A percentile compares a stretch with the other conserved stretches of the same genome.
These are phyloP conservation scores for Aspergillus brasiliensis DNA, from an alignment of 2,329 filamentous ascomycete species.

Conservation along the genomic window DNA sequence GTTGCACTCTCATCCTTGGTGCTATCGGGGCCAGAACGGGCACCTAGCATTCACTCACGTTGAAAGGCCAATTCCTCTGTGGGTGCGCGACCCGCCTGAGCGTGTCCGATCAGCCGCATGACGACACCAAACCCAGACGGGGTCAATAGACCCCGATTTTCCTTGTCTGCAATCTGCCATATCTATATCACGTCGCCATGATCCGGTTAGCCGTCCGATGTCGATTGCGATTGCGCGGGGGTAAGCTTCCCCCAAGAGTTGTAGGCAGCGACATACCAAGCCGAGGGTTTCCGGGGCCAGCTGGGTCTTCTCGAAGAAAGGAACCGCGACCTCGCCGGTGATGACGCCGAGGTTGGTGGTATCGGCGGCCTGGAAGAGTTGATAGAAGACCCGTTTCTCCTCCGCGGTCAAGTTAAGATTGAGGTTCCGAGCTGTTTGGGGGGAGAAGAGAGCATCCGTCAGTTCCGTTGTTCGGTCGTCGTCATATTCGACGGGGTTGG, in stretches of 20 bases:
- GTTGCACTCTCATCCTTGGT: background rate
- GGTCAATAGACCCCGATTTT: constrained; percentile 92
- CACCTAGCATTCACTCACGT: constrained; percentile 49
- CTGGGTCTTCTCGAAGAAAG: constrained; percentile 96
- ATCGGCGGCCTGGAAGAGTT: constrained; percentile 91
- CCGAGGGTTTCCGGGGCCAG: constrained; percentile 83
- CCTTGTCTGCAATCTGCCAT: constrained; percentile 97
- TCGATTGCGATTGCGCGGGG: background rate
- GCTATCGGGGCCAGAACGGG: background rate
- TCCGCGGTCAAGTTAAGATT: constrained; percentile 85
- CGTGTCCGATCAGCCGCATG: constrained; percentile 90
- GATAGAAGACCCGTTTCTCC: constrained; percentile 91
- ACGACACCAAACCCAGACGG: constrained; percentile 92
- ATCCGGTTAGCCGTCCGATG: constrained; percentile 10
- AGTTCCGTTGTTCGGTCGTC: constrained; percentile 24
- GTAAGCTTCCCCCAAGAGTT: background rate
- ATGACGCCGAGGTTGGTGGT: constrained; percentile 89
- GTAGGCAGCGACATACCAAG: constrained; percentile 63
- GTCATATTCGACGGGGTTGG: constrained; percentile 20
- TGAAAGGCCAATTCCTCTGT: constrained; percentile 79
- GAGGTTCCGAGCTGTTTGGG: constrained; percentile 48
- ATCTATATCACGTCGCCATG: constrained; percentile 62
- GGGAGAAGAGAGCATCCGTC: constrained; percentile 21
- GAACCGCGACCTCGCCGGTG: constrained; percentile 92
- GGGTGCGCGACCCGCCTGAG: constrained; percentile 82